phyloP scores from a whole-genome alignment of 2,329 filamentous ascomycete species.

The Neopestalotiopsis rosae region DNA sequence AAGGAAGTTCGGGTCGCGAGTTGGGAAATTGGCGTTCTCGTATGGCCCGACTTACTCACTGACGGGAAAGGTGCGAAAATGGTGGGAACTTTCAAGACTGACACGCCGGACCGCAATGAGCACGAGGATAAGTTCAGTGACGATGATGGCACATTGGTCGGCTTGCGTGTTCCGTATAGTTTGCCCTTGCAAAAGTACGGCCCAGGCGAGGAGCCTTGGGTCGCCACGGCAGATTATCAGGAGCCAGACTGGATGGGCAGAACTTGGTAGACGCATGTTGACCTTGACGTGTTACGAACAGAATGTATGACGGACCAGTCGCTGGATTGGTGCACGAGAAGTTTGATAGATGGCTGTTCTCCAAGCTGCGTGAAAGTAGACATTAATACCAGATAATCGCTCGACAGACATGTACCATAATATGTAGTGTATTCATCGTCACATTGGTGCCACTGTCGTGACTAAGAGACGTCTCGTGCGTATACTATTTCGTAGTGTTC shows the following conservation, averaged over 20 bases:
- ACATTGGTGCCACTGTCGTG: not conserved
- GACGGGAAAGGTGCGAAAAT: slow-evolving; percentile 56
- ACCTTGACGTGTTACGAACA: too few relatives aligned
- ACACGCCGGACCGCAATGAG: slow-evolving; percentile 45
- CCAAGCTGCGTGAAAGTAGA: too few relatives aligned
- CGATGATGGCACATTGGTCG: slow-evolving; percentile 52
- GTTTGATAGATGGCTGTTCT: too few relatives aligned
- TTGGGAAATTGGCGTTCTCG: slow-evolving; percentile 82
- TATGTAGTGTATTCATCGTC: not conserved
- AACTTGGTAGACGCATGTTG: slow-evolving; percentile 40
- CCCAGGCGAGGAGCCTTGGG: slow-evolving; percentile 75
- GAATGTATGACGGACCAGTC: too few relatives aligned
- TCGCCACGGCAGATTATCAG: slow-evolving; percentile 63
- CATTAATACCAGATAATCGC: not conserved
- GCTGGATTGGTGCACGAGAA: too few relatives aligned
- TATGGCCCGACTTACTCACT: slow-evolving; percentile 73
- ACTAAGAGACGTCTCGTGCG: not conserved
- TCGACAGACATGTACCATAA: not conserved
- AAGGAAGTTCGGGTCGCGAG: slow-evolving; percentile 75
- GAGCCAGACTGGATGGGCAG: slow-evolving; percentile 67
- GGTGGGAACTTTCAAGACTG: slow-evolving; percentile 70
- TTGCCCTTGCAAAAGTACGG: slow-evolving; percentile 73
- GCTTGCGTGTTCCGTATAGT: slow-evolving; percentile 82
- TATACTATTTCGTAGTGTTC: not conserved
- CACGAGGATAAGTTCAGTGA: slow-evolving; percentile 23